A percentile compares a stretch with the other conserved stretches of the same genome.
Conservation (phyloP, 2,329 filamentous ascomycete genomes). For the Trichoderma endophyticum region DNA sequence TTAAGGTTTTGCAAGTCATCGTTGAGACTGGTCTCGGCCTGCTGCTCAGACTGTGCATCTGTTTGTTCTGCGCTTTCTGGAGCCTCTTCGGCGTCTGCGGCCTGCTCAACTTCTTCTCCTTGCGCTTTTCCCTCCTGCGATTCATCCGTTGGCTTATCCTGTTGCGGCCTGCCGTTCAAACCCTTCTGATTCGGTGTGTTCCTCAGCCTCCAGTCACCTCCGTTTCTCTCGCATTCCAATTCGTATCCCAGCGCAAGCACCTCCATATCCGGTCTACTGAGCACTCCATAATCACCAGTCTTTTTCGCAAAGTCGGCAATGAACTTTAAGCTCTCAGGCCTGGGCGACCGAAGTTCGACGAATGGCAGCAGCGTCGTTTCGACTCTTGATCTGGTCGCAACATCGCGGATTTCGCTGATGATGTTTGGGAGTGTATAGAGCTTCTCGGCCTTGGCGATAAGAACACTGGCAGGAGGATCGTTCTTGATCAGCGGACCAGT, state of each 20-base stretch:
- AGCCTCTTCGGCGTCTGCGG: constrained; percentile 20
- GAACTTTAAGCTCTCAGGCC: constrained; percentile 71
- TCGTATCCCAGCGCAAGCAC: constrained; percentile 90
- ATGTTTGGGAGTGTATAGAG: constrained; percentile 84
- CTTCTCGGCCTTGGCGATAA: constrained; percentile 71
- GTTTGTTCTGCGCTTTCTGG: constrained; percentile 16
- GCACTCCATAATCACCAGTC: constrained; percentile 83
- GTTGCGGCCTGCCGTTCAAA: constrained; percentile 60
- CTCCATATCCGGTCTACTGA: constrained; percentile 86
- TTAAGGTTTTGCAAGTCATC: constrained; percentile 26
- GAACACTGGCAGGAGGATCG: constrained; percentile 77
- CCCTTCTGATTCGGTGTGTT: constrained; percentile 75
- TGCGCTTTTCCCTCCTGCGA: constrained; percentile 24
- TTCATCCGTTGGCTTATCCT: constrained; percentile 21
- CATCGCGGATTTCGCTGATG: constrained; percentile 83
- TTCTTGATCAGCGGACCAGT: constrained; percentile 93
- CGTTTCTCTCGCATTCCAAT: constrained; percentile 85
- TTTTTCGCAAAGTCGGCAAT: constrained; percentile 81
- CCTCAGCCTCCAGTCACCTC: constrained; percentile 82
- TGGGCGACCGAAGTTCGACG: constrained; percentile 71
- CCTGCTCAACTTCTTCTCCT: constrained; percentile 22
- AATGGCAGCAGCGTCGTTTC: constrained; percentile 86
- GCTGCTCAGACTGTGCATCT: constrained; percentile 24
- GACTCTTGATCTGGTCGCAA: constrained; percentile 72
- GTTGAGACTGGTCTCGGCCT: constrained; percentile 18